Conservation (phyloP, 148 eudicot genomes). For the Dysphania ambrosioides region DNA sequence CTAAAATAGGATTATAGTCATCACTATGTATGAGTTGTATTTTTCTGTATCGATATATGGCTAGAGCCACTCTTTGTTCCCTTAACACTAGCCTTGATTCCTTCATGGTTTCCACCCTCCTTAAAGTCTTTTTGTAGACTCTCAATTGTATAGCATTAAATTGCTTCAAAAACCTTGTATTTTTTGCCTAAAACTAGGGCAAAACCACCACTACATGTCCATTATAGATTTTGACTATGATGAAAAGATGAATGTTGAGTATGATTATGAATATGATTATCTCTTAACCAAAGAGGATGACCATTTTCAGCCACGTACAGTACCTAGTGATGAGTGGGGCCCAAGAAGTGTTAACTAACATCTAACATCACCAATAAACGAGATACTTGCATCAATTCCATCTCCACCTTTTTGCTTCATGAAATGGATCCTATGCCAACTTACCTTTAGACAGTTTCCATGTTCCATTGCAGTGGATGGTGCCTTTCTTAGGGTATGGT, state of each 20-base stretch:
- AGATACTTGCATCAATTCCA: constrained; percentile 62
- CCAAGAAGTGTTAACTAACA: constrained; percentile 65
- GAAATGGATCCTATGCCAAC: constrained; percentile 51
- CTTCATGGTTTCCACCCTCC: constrained; percentile 37
- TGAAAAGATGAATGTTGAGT: background rate
- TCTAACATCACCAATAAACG: constrained; percentile 68
- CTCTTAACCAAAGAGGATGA: constrained; percentile 39
- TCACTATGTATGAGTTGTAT: constrained; percentile 67
- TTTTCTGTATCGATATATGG: constrained; percentile 68
- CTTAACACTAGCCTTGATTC: constrained; percentile 61
- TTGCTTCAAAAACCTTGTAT: constrained; percentile 42
- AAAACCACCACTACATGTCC: constrained; percentile 35
- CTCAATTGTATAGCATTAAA: constrained; percentile 32
- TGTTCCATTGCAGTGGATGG: constrained; percentile 80
- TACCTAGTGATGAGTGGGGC: constrained; percentile 49
- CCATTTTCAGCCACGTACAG: constrained; percentile 36
- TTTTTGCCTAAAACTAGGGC: constrained; percentile 26
- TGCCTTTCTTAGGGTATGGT: constrained; percentile 66
- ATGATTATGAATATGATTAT: constrained; percentile 40
- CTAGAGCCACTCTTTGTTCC: constrained; percentile 51
- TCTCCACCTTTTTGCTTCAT: constrained; percentile 54
- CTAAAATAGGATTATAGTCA: too few relatives aligned
- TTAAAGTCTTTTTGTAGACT: constrained; percentile 54
- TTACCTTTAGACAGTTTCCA: constrained; percentile 65
- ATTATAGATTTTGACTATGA: constrained; percentile 27